Conservation (phyloP, 768 basidiomycete genomes). For the Mycena epipterygia region DNA sequence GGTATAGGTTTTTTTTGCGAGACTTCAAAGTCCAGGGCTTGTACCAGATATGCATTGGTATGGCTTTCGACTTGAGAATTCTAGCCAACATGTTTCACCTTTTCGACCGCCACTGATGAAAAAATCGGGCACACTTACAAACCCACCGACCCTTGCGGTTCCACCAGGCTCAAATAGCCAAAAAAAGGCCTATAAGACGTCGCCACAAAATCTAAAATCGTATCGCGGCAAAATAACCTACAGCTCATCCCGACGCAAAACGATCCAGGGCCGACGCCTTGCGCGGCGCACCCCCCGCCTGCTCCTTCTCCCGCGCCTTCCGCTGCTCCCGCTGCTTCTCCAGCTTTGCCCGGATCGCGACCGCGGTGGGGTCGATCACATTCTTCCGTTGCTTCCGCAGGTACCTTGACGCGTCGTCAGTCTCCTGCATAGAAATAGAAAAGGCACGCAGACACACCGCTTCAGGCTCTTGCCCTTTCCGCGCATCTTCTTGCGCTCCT, state of each 20-base stretch:
- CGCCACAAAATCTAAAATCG: no score
- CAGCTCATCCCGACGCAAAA: conserved; percentile 39
- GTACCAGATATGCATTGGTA: no score
- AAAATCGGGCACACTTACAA: no score
- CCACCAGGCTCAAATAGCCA: no score
- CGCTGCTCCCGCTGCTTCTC: conserved; percentile 67
- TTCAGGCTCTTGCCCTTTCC: conserved; percentile 91
- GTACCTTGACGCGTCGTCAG: conserved; percentile 54
- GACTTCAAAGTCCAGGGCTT: no score
- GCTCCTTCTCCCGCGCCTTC: conserved; percentile 49
- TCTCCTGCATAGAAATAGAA: neutral
- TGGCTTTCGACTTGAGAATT: no score
- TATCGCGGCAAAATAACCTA: no score
- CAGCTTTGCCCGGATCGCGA: conserved; percentile 77
- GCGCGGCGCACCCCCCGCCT: conserved; percentile 48
- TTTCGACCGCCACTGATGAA: no score
- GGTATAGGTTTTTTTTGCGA: no score
- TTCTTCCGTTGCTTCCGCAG: conserved; percentile 95
- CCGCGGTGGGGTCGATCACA: conserved; percentile 87
- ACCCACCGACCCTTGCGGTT: no score
- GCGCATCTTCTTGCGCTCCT: conserved; percentile 85
- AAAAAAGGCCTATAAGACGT: no score
- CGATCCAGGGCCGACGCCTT: conserved; percentile 58
- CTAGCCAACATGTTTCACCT: no score
- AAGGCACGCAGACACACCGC: conserved; percentile 56